These are phyloP conservation scores for Triangularia setosa DNA, from an alignment of 2,329 filamentous ascomycete species.

Conservation along the genomic window DNA sequence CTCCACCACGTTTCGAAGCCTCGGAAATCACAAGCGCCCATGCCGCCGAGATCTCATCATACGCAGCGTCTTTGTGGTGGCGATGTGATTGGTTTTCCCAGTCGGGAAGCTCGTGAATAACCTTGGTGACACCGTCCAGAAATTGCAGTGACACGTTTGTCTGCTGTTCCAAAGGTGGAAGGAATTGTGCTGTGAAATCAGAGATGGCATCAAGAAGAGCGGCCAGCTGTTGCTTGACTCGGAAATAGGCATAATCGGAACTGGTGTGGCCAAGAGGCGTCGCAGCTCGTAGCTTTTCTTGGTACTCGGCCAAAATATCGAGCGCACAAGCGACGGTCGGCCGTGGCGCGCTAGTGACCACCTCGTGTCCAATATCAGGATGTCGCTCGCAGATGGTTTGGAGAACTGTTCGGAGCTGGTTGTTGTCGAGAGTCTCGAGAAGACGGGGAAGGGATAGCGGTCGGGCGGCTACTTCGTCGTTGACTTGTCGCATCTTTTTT, in stretches of 20 bases:
- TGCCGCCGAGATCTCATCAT: slow-evolving; percentile 90
- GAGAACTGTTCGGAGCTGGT: slow-evolving; percentile 80
- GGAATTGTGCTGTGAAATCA: slow-evolving; percentile 93
- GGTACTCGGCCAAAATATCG: slow-evolving; percentile 76
- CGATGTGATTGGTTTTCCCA: slow-evolving; percentile 89
- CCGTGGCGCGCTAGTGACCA: slow-evolving; percentile 78
- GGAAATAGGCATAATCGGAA: slow-evolving; percentile 92
- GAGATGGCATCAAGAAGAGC: slow-evolving; percentile 83
- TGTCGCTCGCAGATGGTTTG: slow-evolving; percentile 88
- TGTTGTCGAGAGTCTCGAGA: slow-evolving; percentile 87
- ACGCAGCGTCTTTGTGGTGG: slow-evolving; percentile 89
- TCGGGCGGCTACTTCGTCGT: slow-evolving; percentile 59
- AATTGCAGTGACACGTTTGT: slow-evolving; percentile 80
- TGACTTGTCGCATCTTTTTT: slow-evolving; percentile 55
- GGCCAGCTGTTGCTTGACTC: slow-evolving; percentile 75
- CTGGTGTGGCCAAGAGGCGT: slow-evolving; percentile 83
- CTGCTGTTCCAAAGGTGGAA: slow-evolving; percentile 85
- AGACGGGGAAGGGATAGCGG: slow-evolving; percentile 62
- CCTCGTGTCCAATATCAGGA: slow-evolving; percentile 79
- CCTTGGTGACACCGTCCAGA: slow-evolving; percentile 82
- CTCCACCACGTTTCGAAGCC: slow-evolving; percentile 83
- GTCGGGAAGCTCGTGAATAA: slow-evolving; percentile 84
- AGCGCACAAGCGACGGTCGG: slow-evolving; percentile 79
- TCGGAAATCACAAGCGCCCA: slow-evolving; percentile 92
- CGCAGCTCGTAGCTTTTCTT: slow-evolving; percentile 69